These are phyloP conservation scores for Pascua guehoae DNA, from an alignment of 1,284 basidiomycete species.

Conservation along the genomic window DNA sequence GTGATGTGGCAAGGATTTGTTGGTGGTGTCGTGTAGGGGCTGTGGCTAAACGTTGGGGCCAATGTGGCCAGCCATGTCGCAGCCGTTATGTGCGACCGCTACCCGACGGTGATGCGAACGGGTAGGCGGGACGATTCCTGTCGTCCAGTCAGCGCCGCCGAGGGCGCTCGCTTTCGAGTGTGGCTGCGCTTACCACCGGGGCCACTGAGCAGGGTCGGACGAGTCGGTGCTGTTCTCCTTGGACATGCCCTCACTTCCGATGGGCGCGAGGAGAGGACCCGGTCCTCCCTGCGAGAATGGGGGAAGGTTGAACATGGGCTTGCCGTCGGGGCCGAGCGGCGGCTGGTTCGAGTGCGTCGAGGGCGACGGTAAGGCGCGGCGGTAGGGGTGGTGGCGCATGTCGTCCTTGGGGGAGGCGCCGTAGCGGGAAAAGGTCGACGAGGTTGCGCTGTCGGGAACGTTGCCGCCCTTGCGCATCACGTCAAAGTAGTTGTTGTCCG, in stretches of 20 bases:
- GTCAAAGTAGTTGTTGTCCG: constrained; percentile 17
- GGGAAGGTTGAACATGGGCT: constrained; percentile 39
- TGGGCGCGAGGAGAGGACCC: constrained; percentile 6
- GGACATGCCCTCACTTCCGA: constrained; percentile 9
- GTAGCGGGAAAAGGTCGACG: constrained; percentile 31
- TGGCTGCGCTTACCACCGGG: background rate
- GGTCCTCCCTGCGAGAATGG: constrained; percentile 16
- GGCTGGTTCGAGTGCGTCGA: constrained; percentile 5
- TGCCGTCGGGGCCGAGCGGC: constrained; percentile 22
- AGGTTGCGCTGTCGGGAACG: constrained; percentile 17
- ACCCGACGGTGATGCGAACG: background rate
- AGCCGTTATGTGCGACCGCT: background rate
- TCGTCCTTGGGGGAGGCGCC: constrained; percentile 22
- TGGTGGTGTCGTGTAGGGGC: too few species aligned
- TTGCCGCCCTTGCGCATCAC: constrained; percentile 11
- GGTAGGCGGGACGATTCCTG: background rate
- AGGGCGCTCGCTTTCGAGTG: background rate
- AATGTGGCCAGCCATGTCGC: background rate
- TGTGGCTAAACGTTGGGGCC: too few species aligned
- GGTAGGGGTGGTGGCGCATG: constrained; percentile 32
- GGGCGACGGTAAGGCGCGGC: constrained; percentile 25
- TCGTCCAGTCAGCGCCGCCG: background rate
- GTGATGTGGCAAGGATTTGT: too few species aligned
- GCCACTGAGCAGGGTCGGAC: background rate
- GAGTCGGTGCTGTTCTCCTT: constrained; percentile 10